Conservation (phyloP, 139 green algal genomes). For the Asterochloris erici region DNA sequence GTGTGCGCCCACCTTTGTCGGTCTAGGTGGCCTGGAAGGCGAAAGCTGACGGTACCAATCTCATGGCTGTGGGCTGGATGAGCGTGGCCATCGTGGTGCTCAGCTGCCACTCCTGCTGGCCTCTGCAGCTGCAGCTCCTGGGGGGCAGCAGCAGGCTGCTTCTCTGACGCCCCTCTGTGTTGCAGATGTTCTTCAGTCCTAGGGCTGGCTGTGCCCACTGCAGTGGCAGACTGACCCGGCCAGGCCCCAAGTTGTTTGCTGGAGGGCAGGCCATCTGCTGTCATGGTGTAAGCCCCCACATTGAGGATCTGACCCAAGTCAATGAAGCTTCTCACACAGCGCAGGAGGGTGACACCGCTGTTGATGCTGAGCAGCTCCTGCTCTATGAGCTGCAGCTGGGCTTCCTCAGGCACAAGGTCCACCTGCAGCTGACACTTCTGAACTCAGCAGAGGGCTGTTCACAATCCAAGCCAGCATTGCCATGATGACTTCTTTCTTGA, state of each 20-base stretch:
- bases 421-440: constrained; percentile 35
- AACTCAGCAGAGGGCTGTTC: neutral
- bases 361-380: constrained; percentile 65
- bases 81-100: neutral
- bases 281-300: constrained; percentile 20
- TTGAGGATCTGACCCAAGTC: constrained; percentile 65
- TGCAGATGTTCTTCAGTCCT: neutral
- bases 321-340: constrained; percentile 55
- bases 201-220: neutral
- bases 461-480: neutral
- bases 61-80: neutral
- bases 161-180: neutral
- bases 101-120: neutral
- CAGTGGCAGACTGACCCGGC: no score
- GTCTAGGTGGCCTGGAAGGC: neutral
- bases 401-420: constrained; percentile 57
- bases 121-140: neutral
- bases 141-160: neutral
- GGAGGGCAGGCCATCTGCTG: constrained; percentile 3
- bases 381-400: constrained; percentile 40
- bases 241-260: neutral
- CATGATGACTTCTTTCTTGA: neutral
- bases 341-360: constrained; percentile 51
- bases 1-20: neutral
- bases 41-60: no score